Base-by-base conservation (phyloP, 345 rosid species). In the Pistacia atlantica region DNA sequence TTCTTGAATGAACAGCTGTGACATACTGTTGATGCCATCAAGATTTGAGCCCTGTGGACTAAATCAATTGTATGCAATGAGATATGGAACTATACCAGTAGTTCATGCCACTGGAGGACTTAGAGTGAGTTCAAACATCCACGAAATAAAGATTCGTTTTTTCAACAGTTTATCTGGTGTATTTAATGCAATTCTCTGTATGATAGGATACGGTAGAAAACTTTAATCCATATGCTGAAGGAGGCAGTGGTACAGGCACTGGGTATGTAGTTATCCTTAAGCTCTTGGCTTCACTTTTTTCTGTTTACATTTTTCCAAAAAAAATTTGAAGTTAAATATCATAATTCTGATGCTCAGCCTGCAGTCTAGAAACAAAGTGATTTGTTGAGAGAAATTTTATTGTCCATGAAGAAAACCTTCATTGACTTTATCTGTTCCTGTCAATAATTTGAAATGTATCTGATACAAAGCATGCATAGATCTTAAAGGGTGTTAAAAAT, bases 91-190 rank as follows among this genome's bases (percentile, higher is more conserved):
- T 22, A 75, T 93, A 31, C 99, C 98, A 3, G 97, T 95, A 9
- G 99, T 95, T 65, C 99, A 93, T 79, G 89, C 86, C 82, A 95
- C 98, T 0, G 99, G 98, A 79, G 99, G 99, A 80, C 98, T 95
- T 64, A 83, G 92, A 77, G 98, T 92, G 79, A 88, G 97, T 91
- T 71, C 28, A 25, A 74, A 35, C 62, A 52, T 71, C 18, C 48
- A 73, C 12, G 10, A 56, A 31, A 28, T 42, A 48, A 20, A 31
- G 4, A 35, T 25, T 49, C 11, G 5, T 55, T 42, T 56, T 75
- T 68, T 35, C 1, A 70, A n/a, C 11, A 1, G 51, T 20, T 37
- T 58, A 8, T 59, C 2, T 28, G 12, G 17, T 79, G 78, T 28
- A 10, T 56, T 55, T 64, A 62, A 77, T 48, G 63, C 63, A 11